A percentile compares a stretch with the other conserved stretches of the same genome.
These are phyloP conservation scores for Colletotrichum sublineola DNA, from an alignment of 2,329 filamentous ascomycete genomes.

Conservation along the genomic window DNA sequence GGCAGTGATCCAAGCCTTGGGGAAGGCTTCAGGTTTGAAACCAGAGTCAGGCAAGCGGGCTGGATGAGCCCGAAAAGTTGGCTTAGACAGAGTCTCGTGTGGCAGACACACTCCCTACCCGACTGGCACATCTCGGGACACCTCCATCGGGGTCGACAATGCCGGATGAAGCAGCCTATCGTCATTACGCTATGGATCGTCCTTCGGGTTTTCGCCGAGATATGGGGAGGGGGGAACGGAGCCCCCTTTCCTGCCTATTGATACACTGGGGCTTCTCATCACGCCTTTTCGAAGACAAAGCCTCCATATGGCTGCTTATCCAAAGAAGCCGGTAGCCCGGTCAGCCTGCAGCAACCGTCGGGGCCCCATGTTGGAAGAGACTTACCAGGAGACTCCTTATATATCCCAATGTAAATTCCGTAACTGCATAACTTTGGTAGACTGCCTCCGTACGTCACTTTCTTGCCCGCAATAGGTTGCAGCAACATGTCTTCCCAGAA, in stretches of 20 bases:
- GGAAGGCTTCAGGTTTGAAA: neutral
- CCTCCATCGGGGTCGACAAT: neutral
- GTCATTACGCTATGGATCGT: constrained; percentile 9
- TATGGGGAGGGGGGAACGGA: neutral
- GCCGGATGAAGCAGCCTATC: neutral
- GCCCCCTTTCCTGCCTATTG: constrained; percentile 10
- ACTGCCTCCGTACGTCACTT: neutral
- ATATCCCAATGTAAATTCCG: neutral
- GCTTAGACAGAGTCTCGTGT: neutral
- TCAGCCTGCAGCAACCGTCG: neutral
- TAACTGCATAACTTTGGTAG: neutral
- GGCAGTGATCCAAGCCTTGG: neutral
- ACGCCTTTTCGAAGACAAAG: neutral
- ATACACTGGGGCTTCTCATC: neutral
- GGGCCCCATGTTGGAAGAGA: constrained; percentile 1
- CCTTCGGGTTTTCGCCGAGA: constrained; percentile 19
- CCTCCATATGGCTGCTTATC: constrained; percentile 4
- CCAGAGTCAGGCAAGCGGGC: neutral
- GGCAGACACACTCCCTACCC: neutral
- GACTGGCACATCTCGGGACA: neutral
- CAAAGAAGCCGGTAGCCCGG: neutral
- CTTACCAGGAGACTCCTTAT: neutral
- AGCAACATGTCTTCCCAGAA: constrained; percentile 30
- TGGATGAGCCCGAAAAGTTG: neutral
- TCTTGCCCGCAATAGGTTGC: neutral